Base-by-base conservation (phyloP, 257 asterid species). In the Solanum rostratum region DNA sequence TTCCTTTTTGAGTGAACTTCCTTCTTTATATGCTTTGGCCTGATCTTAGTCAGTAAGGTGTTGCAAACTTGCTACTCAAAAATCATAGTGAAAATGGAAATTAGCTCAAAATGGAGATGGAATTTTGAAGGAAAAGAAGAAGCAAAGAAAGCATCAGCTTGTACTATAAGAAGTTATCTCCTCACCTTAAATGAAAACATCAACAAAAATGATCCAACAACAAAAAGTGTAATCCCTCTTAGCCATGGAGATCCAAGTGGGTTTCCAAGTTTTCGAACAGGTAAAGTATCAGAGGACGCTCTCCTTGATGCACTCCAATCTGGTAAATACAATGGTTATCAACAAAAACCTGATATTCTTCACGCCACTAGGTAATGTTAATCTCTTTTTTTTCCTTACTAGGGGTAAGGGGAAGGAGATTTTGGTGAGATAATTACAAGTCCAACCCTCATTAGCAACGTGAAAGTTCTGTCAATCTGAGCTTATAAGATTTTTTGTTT, bases 191-290 rank as follows among this genome's bases (percentile, higher is more conserved):
- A 83, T 66, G 43, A 11, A 16, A 84, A 86, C 65, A 83, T 94
- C 22, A 89, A 89, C 20, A 37, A 82, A 46, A 83, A 83, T 14
- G 94, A 90, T 12, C n/a, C n/a, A n/a, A 29, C 2, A 12, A 20
- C 80, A 24, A 89, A 87, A 88, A 89, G 92, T 14, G 79, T 86
- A 5, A 87, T 94, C 73, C 93, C 91, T 87, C 92, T 94, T 13
- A 92, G 95, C 45, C 92, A 83, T 86, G 97, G 97, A 10, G 97
- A 94, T 83, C 97, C 97, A 9, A 89, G 93, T n/a, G 86, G 89
- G 2, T 91, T 91, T 46, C 92, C 95, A 0, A 79, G 92, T 70
- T 92, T 90, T 89, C 55, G 89, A 88, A 89, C 97, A 2, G 69
- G 89, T 59, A 86, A 87, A 2, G 82, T 86, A 3, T 92, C 89